A percentile compares a stretch with the other conserved stretches of the same genome.
These are phyloP conservation scores for Bryopsis sp. DNA, from an alignment of 139 green algal genomes.

Conservation along the genomic window DNA sequence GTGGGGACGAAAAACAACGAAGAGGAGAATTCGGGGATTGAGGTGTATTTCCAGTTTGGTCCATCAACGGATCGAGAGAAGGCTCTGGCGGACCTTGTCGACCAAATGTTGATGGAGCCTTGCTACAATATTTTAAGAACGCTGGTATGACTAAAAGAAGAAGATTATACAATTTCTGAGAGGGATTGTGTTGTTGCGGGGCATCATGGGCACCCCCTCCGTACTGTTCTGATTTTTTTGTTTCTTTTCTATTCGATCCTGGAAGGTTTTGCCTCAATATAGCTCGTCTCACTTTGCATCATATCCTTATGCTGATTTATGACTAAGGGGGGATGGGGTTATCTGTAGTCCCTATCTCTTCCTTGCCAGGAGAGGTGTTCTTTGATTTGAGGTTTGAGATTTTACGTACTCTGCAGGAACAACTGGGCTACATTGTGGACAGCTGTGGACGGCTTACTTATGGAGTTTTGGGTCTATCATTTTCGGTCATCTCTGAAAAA, in stretches of 20 bases:
- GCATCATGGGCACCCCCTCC: background rate
- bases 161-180: background rate
- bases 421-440: conserved; percentile 88
- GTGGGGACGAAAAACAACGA: conserved; percentile 55
- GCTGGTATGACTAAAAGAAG: conserved; percentile 29
- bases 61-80: conserved; percentile 7
- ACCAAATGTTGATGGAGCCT: conserved; percentile 66
- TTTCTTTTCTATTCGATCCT: background rate
- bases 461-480: conserved; percentile 71
- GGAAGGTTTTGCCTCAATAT: background rate
- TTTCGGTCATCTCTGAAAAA: conserved; percentile 55
- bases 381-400: no score
- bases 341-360: no score
- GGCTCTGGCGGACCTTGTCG: conserved; percentile 16
- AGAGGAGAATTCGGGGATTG: conserved; percentile 74
- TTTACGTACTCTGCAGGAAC: conserved; percentile 48
- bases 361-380: no score
- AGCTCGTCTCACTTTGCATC: background rate
- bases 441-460: conserved; percentile 64
- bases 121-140: conserved; percentile 78
- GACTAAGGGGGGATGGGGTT: no score
- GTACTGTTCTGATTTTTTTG: background rate
- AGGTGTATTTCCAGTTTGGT: conserved; percentile 65
- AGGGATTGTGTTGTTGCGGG: conserved; percentile 4
- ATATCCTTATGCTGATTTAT: background rate